Evolutionary conservation across 352 stramenopile genomes (phyloP), one percentile per base, ranked within the genome.

Genomic region (Pythium dissimile): DNA sequence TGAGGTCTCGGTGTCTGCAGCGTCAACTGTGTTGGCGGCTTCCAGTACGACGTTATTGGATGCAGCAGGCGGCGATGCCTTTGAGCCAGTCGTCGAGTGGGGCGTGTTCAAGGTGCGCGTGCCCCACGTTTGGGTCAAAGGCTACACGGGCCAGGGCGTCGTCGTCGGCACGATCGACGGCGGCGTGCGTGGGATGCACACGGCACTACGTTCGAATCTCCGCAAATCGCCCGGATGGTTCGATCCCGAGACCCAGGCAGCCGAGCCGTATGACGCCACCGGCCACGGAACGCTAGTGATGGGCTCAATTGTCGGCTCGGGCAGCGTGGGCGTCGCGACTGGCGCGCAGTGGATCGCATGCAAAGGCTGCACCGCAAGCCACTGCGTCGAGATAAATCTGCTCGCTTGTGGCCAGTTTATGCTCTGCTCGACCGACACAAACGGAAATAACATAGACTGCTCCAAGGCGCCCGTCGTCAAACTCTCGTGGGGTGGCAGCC

Each of bases 81-180:
- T 26, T 21, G 30, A 21, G 27, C 35, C 46, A 3, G 46, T 31
- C 8, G 37, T 21, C 7, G 57, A 72, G 31, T 78, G 64, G 63
- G 64, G 67, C 10, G 34, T 72, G 18, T 16, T 32, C 10, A 60
- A 62, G 32, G 69, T 79, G 46, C 16, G 38, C 3, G 70, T 52
- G 10, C 51, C 64, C 2, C 5, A 21, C 1, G 65, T 75, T 15
- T 79, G 70, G 70, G 54, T 41, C 5, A 27, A 13, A 7, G 63
- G 51, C 26, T 67, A 66, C 59, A 60, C 16, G 10, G 70, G 54
- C 23, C 37, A 67, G 28, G 49, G 43, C 28, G 26, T 66, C 18
- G 39, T 75, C 32, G 63, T 78, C 2, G 53, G 47, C 3, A 56
- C 32, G 23, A 73, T 78, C 38, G 70, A 78, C 46, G 59, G 42